These are phyloP conservation scores for Bromus sterilis DNA, from an alignment of 176 grass and related monocot species.

Conservation along the genomic window DNA sequence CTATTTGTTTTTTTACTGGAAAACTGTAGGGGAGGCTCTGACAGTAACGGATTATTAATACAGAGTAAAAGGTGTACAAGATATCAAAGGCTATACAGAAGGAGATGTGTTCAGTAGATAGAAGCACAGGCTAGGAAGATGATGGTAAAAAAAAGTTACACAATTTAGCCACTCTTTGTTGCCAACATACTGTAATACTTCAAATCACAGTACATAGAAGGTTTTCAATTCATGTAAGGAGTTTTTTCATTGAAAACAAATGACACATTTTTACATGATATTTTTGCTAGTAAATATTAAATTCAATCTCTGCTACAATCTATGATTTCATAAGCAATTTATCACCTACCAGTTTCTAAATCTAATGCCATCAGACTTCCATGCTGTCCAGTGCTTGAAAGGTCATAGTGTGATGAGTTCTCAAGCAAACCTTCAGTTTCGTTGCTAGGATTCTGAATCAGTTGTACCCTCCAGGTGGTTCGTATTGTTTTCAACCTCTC, in stretches of 20 bases:
- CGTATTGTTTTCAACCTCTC: conserved; percentile 23
- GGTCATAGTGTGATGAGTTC: conserved; percentile 1
- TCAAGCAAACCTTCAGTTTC: conserved; percentile 25
- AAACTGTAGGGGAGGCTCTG: background rate
- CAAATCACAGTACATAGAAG: background rate
- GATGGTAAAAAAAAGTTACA: background rate
- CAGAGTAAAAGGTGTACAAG: background rate
- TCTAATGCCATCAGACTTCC: conserved; percentile 19
- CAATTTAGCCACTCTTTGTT: background rate
- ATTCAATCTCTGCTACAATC: background rate
- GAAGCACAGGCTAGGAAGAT: background rate
- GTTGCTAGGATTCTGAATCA: conserved; percentile 1
- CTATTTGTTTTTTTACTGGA: background rate
- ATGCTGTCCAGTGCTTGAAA: conserved; percentile 12
- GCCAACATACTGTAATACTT: conserved; percentile 1
- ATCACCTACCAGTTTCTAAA: conserved; percentile 12
- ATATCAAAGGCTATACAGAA: background rate
- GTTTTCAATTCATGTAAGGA: background rate
- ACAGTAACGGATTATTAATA: background rate
- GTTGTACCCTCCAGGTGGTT: conserved; percentile 15
- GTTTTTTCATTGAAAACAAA: background rate
- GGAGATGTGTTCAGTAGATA: background rate
- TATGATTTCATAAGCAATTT: background rate
- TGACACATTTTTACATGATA: background rate
- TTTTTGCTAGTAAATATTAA: background rate